Conservation (phyloP, 352 stramenopile genomes). For the Phytophthora palmivora region DNA sequence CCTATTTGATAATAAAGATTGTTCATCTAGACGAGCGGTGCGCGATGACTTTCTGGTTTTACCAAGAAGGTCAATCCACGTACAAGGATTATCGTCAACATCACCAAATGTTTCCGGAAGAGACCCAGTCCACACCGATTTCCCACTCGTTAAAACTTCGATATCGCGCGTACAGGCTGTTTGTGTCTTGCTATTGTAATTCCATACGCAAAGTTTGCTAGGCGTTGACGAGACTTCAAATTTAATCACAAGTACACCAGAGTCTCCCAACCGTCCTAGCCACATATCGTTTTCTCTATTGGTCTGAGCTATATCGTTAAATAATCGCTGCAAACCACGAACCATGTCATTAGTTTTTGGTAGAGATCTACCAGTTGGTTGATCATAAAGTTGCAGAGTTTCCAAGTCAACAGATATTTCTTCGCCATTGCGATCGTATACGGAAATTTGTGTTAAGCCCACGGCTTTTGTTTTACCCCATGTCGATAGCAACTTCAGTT, state of each 20-base stretch:
- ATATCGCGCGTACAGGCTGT: constrained; percentile 67
- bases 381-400: constrained; percentile 61
- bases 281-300: constrained; percentile 83
- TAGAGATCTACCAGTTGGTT: constrained; percentile 48
- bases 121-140: constrained; percentile 79
- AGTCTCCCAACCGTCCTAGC: constrained; percentile 67
- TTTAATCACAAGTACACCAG: constrained; percentile 59
- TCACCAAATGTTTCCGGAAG: constrained; percentile 75
- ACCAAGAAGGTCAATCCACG: constrained; percentile 66
- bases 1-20: constrained; percentile 3
- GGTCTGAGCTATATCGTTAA: constrained; percentile 68
- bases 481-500: constrained; percentile 73
- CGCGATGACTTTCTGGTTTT: constrained; percentile 44
- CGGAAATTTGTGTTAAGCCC: constrained; percentile 69
- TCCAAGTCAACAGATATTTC: constrained; percentile 57
- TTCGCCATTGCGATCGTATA: constrained; percentile 68
- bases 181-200: constrained; percentile 72
- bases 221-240: constrained; percentile 52
- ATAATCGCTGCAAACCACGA: constrained; percentile 55
- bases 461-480: constrained; percentile 69
- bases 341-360: constrained; percentile 77
- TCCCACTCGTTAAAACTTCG: constrained; percentile 66
- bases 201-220: constrained; percentile 83
- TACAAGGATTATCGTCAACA: constrained; percentile 69
- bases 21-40: constrained; percentile 24